Evolutionary conservation across 805 yeast species (phyloP).

Genomic region (Ogataea paradorogensis): DNA sequence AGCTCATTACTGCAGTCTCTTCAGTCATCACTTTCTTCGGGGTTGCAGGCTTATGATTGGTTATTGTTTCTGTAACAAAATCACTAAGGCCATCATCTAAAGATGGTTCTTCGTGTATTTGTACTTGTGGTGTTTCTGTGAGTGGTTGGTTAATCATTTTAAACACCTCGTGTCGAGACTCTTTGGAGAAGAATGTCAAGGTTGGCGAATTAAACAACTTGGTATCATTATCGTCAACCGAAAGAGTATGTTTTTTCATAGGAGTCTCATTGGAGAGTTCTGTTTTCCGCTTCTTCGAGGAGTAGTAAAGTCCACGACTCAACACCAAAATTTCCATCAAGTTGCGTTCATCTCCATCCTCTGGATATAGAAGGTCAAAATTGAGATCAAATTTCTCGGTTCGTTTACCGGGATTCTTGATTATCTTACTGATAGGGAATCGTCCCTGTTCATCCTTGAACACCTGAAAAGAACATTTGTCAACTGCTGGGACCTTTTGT

Average conservation of each 20-base stretch:
- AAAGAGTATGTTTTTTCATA: conserved; percentile 1
- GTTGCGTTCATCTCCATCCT: conserved; percentile 43
- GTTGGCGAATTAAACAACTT: conserved; percentile 63
- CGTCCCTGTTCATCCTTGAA: conserved; percentile 37
- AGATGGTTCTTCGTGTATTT: conserved; percentile 19
- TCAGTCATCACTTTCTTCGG: conserved; percentile 5
- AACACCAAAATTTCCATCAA: conserved; percentile 55
- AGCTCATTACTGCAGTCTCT: conserved; percentile 35
- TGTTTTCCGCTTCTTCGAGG: conserved; percentile 13
- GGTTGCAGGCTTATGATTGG: conserved; percentile 28
- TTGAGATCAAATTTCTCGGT: conserved; percentile 60
- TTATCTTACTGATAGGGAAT: conserved; percentile 46
- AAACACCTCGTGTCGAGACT: conserved; percentile 70
- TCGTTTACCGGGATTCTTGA: conserved; percentile 55
- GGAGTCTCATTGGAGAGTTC: conserved; percentile 5
- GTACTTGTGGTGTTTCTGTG: conserved; percentile 21
- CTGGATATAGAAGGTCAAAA: conserved; percentile 53
- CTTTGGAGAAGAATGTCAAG: conserved; percentile 69
- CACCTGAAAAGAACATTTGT: conserved; percentile 30
- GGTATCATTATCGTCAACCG: conserved; percentile 16
- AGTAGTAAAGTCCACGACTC: conserved; percentile 34
- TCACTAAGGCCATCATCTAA: conserved; percentile 29
- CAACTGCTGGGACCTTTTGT: conserved; percentile 14
- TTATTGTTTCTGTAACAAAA: conserved; percentile 50
- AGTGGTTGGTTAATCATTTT: conserved; percentile 68